A percentile compares a stretch with the other conserved stretches of the same genome.
Conservation (phyloP, 2,329 filamentous ascomycete species). For the Phialemonium atrogriseum region DNA sequence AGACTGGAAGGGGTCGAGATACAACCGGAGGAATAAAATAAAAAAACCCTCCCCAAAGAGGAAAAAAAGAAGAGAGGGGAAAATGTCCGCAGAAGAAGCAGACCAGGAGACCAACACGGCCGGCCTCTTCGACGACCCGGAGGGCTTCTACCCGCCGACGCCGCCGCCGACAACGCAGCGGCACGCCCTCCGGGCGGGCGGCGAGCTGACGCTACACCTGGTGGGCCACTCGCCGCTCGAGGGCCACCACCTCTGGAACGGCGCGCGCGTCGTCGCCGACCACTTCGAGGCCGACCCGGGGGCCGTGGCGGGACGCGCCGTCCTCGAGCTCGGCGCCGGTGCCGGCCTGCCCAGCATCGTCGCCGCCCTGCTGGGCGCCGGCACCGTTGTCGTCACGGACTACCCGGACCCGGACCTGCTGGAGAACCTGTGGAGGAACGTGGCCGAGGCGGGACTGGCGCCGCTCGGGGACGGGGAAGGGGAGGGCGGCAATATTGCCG, state of each 20-base stretch:
- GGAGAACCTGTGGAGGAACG: slow-evolving; percentile 69
- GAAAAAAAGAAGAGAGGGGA: too few species aligned
- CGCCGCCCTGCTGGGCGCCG: slow-evolving; percentile 63
- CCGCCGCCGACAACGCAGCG: slow-evolving; percentile 66
- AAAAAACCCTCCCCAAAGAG: too few species aligned
- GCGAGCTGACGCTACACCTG: slow-evolving; percentile 62
- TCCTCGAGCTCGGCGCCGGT: slow-evolving; percentile 84
- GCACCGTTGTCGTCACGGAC: slow-evolving; percentile 71
- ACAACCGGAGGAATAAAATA: too few species aligned
- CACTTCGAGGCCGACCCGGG: slow-evolving; percentile 66
- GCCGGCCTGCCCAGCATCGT: slow-evolving; percentile 78
- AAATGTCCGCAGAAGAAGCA: too few species aligned
- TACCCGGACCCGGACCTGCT: slow-evolving; percentile 83
- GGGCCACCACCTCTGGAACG: slow-evolving; percentile 90
- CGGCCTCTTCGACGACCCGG: slow-evolving; percentile 76
- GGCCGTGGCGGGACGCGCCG: slow-evolving; percentile 57
- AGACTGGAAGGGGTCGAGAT: too few species aligned
- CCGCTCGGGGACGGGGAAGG: slow-evolving; percentile 25
- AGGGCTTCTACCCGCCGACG: slow-evolving; percentile 70
- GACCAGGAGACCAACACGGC: too few species aligned
- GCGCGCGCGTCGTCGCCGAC: slow-evolving; percentile 65
- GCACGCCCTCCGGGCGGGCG: slow-evolving; percentile 60
- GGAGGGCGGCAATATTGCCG: slow-evolving; percentile 33
- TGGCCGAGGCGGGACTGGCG: slow-evolving; percentile 44
- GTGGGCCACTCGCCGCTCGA: slow-evolving; percentile 85